Evolutionary conservation across 2,329 filamentous ascomycete genomes (phyloP), one percentile per base, ranked within the genome.

Genomic region (Colletotrichum shisoi): DNA sequence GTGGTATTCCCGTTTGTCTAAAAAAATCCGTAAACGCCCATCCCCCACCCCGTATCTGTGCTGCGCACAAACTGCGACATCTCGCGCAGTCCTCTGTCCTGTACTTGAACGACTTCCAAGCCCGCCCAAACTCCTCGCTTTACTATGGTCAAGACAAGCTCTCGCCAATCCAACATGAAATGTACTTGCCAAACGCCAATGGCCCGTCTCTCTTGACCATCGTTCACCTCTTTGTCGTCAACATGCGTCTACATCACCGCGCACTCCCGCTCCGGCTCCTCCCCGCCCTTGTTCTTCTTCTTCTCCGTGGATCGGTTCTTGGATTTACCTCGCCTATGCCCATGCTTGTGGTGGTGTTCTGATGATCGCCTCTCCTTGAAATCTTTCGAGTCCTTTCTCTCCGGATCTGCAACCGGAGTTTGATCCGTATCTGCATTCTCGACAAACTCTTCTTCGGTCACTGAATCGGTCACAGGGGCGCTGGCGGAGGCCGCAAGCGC

Each of bases 201-300:
- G 11, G n/a, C 24, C 37, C 27, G 24, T 42, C 13, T 21, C 7
- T 7, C 13, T 39, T 24, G 4, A 34, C 58, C 12, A 27, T 37
- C 24, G 6, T 17, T 27, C 21, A 4, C 24, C 44, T 15, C 42
- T 34, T 24, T 49, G 44, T 27, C 27, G 51, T 62, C 52, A 17
- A 17, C 11, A n/a, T 45, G 58, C 44, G 3, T 54, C 73, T 73
- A 84, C 83, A 84, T 84, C 58, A 84, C 75, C 11, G 71, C 73
- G 71, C 83, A 84, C 71, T 84, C 82, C 69, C 83, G 77, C 65
- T 84, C 83, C 1, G 79, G 78, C 44, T 71, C 64, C 45, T 71
- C 70, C 27, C 68, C 71, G 49, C 69, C 62, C 65, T 81, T 82
- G 21, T 74, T 74, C 68, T 73, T 76, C 46, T 44, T 49, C 60